Percentiles rank a stretch among this genome's conserved stretches.
Conservation (phyloP, 306 rosid species). For the Dryas drummondii region DNA sequence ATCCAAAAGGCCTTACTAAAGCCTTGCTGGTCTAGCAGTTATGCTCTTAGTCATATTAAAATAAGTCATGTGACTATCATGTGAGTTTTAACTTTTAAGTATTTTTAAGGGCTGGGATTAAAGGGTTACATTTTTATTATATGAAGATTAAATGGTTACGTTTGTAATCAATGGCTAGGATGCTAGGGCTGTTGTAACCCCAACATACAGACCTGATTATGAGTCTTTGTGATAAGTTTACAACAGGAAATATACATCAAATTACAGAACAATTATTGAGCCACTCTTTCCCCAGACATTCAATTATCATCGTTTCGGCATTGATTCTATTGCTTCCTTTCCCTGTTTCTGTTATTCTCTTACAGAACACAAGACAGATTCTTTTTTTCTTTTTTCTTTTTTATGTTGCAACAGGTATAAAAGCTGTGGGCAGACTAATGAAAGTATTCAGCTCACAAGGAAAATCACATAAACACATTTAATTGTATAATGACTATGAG, state of each 20-base stretch:
- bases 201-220: background rate
- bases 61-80: background rate
- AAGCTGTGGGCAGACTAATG: background rate
- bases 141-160: no score
- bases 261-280: background rate
- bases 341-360: no score
- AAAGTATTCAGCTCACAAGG: conserved; percentile 11
- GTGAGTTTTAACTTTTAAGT: background rate
- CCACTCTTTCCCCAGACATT: background rate
- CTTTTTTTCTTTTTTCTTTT: background rate
- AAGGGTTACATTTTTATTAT: background rate
- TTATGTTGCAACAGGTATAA: background rate
- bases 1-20: background rate
- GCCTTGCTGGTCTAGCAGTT: background rate
- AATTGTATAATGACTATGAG: background rate
- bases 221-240: background rate
- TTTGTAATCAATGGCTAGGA: no score
- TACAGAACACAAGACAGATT: no score
- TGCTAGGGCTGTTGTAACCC: background rate
- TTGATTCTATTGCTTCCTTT: background rate
- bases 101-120: background rate
- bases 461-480: background rate
- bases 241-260: background rate
- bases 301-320: background rate
- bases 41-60: background rate